Base-by-base conservation (phyloP, 805 yeast species). In the Yamadazyma phyllophila region DNA sequence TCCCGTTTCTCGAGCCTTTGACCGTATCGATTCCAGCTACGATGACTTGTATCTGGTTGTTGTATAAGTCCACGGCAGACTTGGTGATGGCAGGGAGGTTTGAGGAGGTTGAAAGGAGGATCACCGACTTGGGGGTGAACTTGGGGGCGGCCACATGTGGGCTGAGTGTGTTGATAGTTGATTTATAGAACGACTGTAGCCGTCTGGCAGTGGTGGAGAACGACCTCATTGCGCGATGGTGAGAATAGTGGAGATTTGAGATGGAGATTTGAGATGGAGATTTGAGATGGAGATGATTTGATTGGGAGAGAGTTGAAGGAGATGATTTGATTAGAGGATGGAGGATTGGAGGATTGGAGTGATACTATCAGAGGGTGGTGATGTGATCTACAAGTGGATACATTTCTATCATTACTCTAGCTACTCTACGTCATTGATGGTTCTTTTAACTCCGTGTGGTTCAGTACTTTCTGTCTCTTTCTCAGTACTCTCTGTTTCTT, bases 11-110 rank as follows among this genome's bases (percentile, higher is more conserved):
- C 9, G 49, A 50, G 2, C 68, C 63, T 11, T 64, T 61, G 13
- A 67, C 61, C 3, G 69, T 54, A 45, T 72, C 76, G 3, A 70
- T 59, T 1, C 74, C 75, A 0, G 74, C 76, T 11, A 71, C 74
- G 9, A 66, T 53, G 2, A 69, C 62, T 52, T 70, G 75, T 14
- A 71, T 48, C 12, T 57, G 44, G 13, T 56, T 30, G 35, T 65
- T 62, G 47, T 58, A 53, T 9, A 63, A 47, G 1, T 46, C 36
- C 10, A 71, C 62, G 13, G 69, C 57, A 35, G 61, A 53, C 20
- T 61, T 60, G n/a, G 69, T 66, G 29, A 63, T 61, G 5, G 43
- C 39, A 1, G 66, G 58, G 8, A 71, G 53, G 36, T 61, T 56
- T 5, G 60, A 54, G 13, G 74, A 70, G 2, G 77, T 72, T 6